A percentile compares a stretch with the other conserved stretches of the same genome.
These are phyloP conservation scores for Solanum ahanhuiri DNA, from an alignment of 257 asterid genomes.

Conservation along the genomic window DNA sequence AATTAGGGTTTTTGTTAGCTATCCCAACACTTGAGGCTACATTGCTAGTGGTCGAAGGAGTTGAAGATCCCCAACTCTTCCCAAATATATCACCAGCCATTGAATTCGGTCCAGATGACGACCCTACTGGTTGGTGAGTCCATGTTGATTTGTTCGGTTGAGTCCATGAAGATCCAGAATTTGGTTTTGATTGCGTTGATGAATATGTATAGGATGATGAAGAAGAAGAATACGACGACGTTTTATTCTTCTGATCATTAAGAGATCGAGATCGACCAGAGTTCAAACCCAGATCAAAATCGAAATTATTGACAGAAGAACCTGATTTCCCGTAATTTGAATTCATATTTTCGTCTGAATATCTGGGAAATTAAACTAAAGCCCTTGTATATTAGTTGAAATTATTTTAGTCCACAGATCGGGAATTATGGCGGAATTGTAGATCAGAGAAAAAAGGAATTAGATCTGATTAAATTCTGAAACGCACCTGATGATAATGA, in stretches of 20 bases:
- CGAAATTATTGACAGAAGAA: slow-evolving; percentile 44
- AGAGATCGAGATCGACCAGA: slow-evolving; percentile 50
- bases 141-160: slow-evolving; percentile 51
- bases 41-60: slow-evolving; percentile 19
- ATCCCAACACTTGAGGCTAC: slow-evolving; percentile 26
- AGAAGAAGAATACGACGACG: slow-evolving; percentile 21
- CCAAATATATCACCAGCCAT: slow-evolving; percentile 94
- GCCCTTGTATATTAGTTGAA: neutral
- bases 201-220: slow-evolving; percentile 17
- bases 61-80: slow-evolving; percentile 74
- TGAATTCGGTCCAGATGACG: slow-evolving; percentile 53
- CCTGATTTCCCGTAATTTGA: slow-evolving; percentile 66
- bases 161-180: slow-evolving; percentile 40
- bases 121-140: slow-evolving; percentile 76
- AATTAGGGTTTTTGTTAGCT: slow-evolving; percentile 65
- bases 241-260: slow-evolving; percentile 48
- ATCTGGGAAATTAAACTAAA: neutral
- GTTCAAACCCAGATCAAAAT: slow-evolving; percentile 76
- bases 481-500: slow-evolving; percentile 10
- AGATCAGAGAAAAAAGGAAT: neutral
- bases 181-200: slow-evolving; percentile 35
- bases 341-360: slow-evolving; percentile 30
- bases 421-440: neutral
- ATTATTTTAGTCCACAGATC: neutral
- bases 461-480: slow-evolving; percentile 7